phyloP scores from a whole-genome alignment of 768 basidiomycete species.

The Neoboletus subvelutipes region DNA sequence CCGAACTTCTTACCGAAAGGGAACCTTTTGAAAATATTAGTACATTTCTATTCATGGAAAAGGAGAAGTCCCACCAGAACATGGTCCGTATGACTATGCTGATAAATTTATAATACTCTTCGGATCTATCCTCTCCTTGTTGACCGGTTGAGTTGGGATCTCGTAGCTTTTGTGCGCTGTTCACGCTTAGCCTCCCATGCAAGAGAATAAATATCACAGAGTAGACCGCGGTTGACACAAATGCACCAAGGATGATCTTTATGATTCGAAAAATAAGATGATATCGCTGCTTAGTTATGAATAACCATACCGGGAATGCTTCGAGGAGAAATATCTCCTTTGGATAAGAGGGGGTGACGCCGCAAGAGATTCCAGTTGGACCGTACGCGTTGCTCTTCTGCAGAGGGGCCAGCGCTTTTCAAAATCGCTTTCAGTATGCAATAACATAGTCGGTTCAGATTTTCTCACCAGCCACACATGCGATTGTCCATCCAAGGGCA shows the following conservation, averaged over 20 bases:
- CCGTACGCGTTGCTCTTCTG: conserved; percentile 48
- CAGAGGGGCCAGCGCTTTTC: conserved; percentile 40
- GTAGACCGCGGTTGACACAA: conserved; percentile 57
- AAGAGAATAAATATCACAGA: conserved; percentile 61
- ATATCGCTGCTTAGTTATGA: not conserved
- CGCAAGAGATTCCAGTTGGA: conserved; percentile 50
- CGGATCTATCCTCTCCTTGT: conserved; percentile 40
- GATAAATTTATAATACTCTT: conserved; percentile 62
- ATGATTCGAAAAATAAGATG: conserved; percentile 6
- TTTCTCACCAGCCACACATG: conserved; percentile 50
- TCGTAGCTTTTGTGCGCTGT: conserved; percentile 50
- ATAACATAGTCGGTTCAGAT: not conserved
- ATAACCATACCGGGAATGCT: conserved; percentile 54
- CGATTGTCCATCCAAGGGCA: conserved; percentile 52
- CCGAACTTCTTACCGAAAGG: conserved; percentile 47
- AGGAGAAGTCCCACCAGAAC: conserved; percentile 54
- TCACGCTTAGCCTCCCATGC: conserved; percentile 53
- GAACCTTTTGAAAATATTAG: conserved; percentile 42
- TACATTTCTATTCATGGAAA: conserved; percentile 1
- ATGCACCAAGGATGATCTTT: conserved; percentile 59
- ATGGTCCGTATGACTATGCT: conserved; percentile 62
- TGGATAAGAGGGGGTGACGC: conserved; percentile 43
- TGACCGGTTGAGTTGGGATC: conserved; percentile 49
- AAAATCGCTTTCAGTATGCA: conserved; percentile 1
- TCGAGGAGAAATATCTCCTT: conserved; percentile 51